Evolutionary conservation across 75 land plant genomes (phyloP).

Genomic region (Ceratopteris richardii): DNA sequence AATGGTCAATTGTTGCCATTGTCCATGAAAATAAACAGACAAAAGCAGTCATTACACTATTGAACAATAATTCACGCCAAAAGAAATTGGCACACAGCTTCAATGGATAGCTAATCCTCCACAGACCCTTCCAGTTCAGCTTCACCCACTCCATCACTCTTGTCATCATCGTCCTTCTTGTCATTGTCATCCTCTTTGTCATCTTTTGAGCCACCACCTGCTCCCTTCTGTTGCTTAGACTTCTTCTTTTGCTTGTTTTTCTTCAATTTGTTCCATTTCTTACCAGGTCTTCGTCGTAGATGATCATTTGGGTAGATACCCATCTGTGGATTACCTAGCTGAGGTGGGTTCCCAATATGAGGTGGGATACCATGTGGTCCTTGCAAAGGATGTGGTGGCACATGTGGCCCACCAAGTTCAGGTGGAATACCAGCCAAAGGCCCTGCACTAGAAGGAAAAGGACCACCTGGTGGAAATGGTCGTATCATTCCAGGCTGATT

Average conservation of each 20-base stretch:
- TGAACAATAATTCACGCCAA: background rate
- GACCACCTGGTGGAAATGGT: background rate
- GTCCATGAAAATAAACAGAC: background rate
- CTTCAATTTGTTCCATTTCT: background rate
- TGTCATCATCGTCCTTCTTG: too few relatives aligned
- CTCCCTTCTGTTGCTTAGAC: background rate
- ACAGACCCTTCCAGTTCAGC: background rate
- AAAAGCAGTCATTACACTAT: too few relatives aligned
- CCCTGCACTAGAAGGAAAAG: background rate
- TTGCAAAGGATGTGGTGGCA: background rate
- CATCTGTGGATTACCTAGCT: background rate
- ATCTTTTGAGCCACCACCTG: background rate
- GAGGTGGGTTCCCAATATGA: background rate
- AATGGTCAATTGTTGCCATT: background rate
- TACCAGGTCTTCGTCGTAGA: background rate
- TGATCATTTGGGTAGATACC: background rate
- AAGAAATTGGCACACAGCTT: background rate
- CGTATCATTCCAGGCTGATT: slow-evolving; percentile 4
- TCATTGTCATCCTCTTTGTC: background rate
- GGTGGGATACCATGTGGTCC: background rate
- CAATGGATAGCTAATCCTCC: background rate
- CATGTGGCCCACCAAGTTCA: background rate
- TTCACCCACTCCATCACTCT: background rate
- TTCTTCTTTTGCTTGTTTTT: background rate
- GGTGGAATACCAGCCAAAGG: background rate